Base-by-base conservation (phyloP, 2,329 filamentous ascomycete species). In the Didymella exigua region DNA sequence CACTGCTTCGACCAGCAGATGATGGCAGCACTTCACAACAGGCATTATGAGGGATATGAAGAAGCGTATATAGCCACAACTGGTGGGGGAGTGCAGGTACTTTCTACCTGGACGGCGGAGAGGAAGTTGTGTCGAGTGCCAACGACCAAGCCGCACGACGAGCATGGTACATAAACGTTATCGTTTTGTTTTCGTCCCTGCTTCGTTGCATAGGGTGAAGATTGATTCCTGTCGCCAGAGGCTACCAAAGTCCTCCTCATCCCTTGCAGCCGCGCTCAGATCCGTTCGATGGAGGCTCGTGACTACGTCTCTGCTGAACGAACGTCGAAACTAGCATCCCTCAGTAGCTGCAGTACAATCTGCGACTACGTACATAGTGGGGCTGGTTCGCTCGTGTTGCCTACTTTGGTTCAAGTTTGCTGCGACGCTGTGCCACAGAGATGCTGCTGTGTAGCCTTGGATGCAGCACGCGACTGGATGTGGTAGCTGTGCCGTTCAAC, bases 291-390 rank as follows among this genome's bases (percentile, higher is more conserved):
- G 16, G n/a, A 16, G 18, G 27, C 56, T 61, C 57, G 40, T 56
- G 33, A 49, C 13, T 34, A 37, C 31, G 16, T 40, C 44, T 50
- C n/a, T 51, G 26, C 36, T 50, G 42, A 42, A 26, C 13, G 41
- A 60, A 65, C 57, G 64, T 63, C 59, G 54, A 58, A 65, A 62
- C 58, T 61, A 61, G 58, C 59, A 36, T 62, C 46, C 41, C 46
- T 24, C 41, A 13, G 37, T 38, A 29, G 57, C 52, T 55, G 52
- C 38, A 49, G 38, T 41, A 46, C 37, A 24, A 37, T 38, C 21
- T 44, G 41, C 36, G 31, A 53, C 42, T 27, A 48, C 54, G 51
- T 47, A 49, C 45, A 62, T 58, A 34, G 49, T 26, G 40, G 42
- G 19, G 27, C 47, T 19, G 27, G 19, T 50, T 68, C 69, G 65